phyloP scores from a whole-genome alignment of 1,284 basidiomycete species.

The Spongiforma sp. region DNA sequence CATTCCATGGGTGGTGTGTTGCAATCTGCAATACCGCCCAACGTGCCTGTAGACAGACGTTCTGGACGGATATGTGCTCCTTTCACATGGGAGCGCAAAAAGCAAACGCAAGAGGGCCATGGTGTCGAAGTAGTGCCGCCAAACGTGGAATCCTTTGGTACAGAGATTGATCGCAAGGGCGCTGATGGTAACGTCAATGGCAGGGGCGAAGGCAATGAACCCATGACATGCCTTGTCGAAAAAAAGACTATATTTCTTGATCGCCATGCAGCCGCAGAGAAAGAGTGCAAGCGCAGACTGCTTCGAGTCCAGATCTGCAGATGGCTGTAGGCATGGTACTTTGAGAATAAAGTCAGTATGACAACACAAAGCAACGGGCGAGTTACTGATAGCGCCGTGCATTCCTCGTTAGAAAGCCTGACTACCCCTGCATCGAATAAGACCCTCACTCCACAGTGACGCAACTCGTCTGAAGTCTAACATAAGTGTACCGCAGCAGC shows the following conservation, averaged over 20 bases:
- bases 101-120: constrained; percentile 89
- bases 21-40: constrained; percentile 88
- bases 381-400: constrained; percentile 55
- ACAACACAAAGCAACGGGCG: not conserved
- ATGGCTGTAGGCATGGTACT: constrained; percentile 73
- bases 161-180: constrained; percentile 89
- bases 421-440: constrained; percentile 79
- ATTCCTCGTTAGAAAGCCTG: constrained; percentile 69
- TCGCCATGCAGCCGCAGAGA: constrained; percentile 83
- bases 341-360: constrained; percentile 16
- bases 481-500: not conserved
- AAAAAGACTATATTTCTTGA: constrained; percentile 83
- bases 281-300: constrained; percentile 74
- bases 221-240: constrained; percentile 62
- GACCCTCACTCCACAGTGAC: constrained; percentile 73
- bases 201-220: too few relatives aligned
- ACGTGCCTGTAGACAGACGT: constrained; percentile 72
- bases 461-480: constrained; percentile 62
- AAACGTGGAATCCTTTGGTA: constrained; percentile 88
- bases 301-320: constrained; percentile 56
- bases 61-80: constrained; percentile 67
- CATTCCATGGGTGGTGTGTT: constrained; percentile 85
- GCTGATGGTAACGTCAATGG: constrained; percentile 48
- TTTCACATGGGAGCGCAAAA: constrained; percentile 75
- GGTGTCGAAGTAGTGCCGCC: constrained; percentile 94